Evolutionary conservation across 768 basidiomycete species (phyloP), one percentile per base, ranked within the genome.

Genomic region (Boletus rufocinnamomeus): DNA sequence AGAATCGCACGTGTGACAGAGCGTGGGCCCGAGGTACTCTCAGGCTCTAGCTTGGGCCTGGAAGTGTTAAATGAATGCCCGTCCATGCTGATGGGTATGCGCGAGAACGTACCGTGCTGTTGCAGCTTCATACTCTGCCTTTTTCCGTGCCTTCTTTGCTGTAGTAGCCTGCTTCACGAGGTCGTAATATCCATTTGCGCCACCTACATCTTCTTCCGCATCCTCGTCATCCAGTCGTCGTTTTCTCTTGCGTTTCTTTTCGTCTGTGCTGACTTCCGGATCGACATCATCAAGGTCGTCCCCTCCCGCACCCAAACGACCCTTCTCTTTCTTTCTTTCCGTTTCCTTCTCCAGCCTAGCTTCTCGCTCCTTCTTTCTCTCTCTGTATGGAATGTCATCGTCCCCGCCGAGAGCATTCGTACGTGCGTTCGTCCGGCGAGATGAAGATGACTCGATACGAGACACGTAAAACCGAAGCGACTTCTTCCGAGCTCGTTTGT

Each of bases 391-490:
- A 48, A 98, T 80, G 68, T 99, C 97, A 66, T 98, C 96, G 69
- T 99, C 97, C 19, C 97, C 97, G 32, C 91, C 89, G 52, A 86
- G 71, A 6, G 89, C 85, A 27, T 81, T 82, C 60, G 76, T 80
- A 57, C 91, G 80, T 7, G 93, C 93, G 30, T 84, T 84, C 56
- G 85, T 83, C 54, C 95, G 82, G 59, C 90, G 80, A 13, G 88
- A 85, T 53, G 85, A 83, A 7, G 92, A 84, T 57, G 87, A 86
- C 69, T 92, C 92, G 66, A 99, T 95, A 70, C 89, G 91, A 54
- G 91, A 84, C 6, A 93, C 94, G 74, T 98, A 92, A 85, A 98
- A 99, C 37, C 90, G 87, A 34, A 98, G 82, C 8, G 91, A 84
- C 63, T 89, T 89, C 64, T 85, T 88, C 56, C 89, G 85, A 4